phyloP scores from a whole-genome alignment of 768 basidiomycete genomes.

The Hygrophorus pudorinus region DNA sequence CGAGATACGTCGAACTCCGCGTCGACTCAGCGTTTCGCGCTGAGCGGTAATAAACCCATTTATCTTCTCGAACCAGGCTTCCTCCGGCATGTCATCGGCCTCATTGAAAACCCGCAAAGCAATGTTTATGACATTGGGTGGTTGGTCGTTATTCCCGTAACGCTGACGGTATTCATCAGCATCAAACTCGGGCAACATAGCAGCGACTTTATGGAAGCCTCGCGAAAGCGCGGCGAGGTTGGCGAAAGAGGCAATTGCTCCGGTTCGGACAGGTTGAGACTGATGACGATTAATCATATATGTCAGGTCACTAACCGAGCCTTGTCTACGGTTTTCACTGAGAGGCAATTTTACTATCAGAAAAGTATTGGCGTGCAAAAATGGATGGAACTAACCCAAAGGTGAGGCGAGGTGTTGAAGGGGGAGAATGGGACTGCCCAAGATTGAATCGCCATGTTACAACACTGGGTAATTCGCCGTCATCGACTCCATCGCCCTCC shows the following conservation, averaged over 20 bases:
- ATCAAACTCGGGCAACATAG: slow-evolving; percentile 68
- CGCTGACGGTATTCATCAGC: slow-evolving; percentile 61
- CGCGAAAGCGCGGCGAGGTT: slow-evolving; percentile 54
- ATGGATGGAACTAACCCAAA: slow-evolving; percentile 27
- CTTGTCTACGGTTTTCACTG: slow-evolving; percentile 66
- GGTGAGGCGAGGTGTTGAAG: slow-evolving; percentile 65
- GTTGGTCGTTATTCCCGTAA: slow-evolving; percentile 60
- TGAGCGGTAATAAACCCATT: slow-evolving; percentile 63
- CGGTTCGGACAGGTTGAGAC: slow-evolving; percentile 82
- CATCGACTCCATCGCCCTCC: slow-evolving; percentile 78
- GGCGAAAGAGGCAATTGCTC: slow-evolving; percentile 87
- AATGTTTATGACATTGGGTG: slow-evolving; percentile 91
- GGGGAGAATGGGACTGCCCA: slow-evolving; percentile 78
- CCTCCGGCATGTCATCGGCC: slow-evolving; percentile 69
- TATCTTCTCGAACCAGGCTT: slow-evolving; percentile 67
- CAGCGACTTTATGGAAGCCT: slow-evolving; percentile 69
- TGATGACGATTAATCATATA: slow-evolving; percentile 85
- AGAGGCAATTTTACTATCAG: slow-evolving; percentile 9
- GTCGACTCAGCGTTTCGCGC: slow-evolving; percentile 47
- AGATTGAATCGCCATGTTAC: slow-evolving; percentile 96
- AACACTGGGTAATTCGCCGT: slow-evolving; percentile 70
- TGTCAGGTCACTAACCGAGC: slow-evolving; percentile 91
- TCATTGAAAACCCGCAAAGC: slow-evolving; percentile 82
- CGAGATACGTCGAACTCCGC: slow-evolving; percentile 87
- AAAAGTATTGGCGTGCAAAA: background rate